A percentile compares a stretch with the other conserved stretches of the same genome.
Conservation (phyloP, 2,329 filamentous ascomycete genomes). For the Aspergillus phoenicis region DNA sequence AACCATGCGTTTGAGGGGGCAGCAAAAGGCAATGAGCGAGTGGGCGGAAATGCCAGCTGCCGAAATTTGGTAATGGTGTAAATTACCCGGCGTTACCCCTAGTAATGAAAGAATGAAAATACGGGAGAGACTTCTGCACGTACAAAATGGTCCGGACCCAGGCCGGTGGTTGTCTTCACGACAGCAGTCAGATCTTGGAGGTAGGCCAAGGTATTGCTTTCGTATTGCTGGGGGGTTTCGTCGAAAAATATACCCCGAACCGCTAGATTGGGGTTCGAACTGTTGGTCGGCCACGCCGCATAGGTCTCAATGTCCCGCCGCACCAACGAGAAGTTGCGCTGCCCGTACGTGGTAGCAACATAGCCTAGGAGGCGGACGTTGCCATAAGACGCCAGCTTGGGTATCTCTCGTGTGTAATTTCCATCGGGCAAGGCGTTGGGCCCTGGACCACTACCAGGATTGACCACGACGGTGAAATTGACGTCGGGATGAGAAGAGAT, state of each 20-base stretch:
- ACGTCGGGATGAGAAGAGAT: conserved; percentile 42
- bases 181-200: conserved; percentile 36
- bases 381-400: conserved; percentile 42
- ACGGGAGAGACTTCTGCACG: conserved; percentile 24
- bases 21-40: background rate
- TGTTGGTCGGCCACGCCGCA: conserved; percentile 46
- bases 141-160: conserved; percentile 43
- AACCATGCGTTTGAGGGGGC: background rate
- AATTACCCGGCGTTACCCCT: conserved; percentile 10
- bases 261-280: conserved; percentile 40
- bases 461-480: conserved; percentile 56
- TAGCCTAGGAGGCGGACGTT: conserved; percentile 56
- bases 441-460: conserved; percentile 53
- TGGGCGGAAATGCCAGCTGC: background rate
- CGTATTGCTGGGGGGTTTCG: conserved; percentile 48
- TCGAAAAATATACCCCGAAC: conserved; percentile 55
- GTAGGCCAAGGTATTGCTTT: conserved; percentile 34
- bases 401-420: conserved; percentile 48
- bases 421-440: conserved; percentile 44
- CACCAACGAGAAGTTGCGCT: conserved; percentile 44
- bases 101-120: conserved; percentile 6
- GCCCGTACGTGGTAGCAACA: conserved; percentile 54
- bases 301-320: conserved; percentile 50
- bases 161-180: conserved; percentile 34
- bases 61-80: conserved; percentile 8